Evolutionary conservation across 148 eudicot genomes (phyloP).

Genomic region (Rhododendron ferrugineum): DNA sequence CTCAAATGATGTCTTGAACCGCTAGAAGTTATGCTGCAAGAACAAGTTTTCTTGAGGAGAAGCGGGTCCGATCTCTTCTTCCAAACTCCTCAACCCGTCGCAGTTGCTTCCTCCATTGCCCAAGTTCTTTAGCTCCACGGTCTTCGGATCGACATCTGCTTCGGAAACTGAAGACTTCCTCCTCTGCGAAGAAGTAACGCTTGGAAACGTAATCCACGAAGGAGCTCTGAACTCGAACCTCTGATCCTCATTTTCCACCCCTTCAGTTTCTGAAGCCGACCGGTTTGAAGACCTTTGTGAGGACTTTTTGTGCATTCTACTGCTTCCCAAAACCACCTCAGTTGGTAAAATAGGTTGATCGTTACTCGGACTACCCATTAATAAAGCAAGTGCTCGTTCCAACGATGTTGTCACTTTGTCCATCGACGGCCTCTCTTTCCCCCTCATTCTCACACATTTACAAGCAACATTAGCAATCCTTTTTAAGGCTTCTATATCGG

Average conservation of each 20-base stretch:
- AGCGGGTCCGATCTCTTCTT: conserved; percentile 93
- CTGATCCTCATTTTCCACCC: conserved; percentile 61
- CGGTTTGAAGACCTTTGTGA: conserved; percentile 73
- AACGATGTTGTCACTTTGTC: conserved; percentile 86
- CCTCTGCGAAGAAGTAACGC: conserved; percentile 88
- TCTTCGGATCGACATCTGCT: conserved; percentile 58
- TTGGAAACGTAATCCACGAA: conserved; percentile 94
- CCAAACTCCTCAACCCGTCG: conserved; percentile 74
- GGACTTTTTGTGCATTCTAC: conserved; percentile 85
- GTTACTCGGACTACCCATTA: conserved; percentile 90
- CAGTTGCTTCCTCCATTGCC: conserved; percentile 38
- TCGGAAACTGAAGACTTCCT: conserved; percentile 85
- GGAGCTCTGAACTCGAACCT: conserved; percentile 85
- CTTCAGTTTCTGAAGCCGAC: conserved; percentile 59
- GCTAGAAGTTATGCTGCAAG: conserved; percentile 79
- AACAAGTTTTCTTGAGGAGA: conserved; percentile 84
- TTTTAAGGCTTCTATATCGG: conserved; percentile 63
- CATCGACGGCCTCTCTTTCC: conserved; percentile 93
- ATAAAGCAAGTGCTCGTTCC: conserved; percentile 68
- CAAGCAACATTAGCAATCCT: conserved; percentile 78
- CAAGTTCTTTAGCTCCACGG: conserved; percentile 24
- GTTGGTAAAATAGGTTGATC: conserved; percentile 92
- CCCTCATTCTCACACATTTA: conserved; percentile 88
- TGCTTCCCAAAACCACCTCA: conserved; percentile 87
- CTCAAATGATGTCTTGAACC: background rate